phyloP scores from a whole-genome alignment of 2,329 filamentous ascomycete genomes.

The Diplodia scrobiculata region DNA sequence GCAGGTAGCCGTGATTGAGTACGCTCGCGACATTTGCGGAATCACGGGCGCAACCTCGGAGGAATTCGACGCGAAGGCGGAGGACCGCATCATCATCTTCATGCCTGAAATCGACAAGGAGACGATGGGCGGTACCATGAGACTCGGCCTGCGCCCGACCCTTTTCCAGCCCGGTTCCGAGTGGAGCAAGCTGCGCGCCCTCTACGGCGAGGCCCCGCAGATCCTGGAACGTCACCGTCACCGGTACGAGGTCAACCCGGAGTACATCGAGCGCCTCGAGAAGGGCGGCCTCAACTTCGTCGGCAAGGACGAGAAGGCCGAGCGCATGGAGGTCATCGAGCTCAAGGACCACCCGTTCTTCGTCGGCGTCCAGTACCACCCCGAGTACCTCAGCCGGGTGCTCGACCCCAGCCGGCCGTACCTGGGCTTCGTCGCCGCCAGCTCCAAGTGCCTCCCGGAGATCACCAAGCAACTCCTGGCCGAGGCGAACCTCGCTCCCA shows the following conservation, averaged over 20 bases:
- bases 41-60: constrained; percentile 60
- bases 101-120: constrained; percentile 85
- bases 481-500: constrained; percentile 5
- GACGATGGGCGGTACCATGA: constrained; percentile 85
- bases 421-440: constrained; percentile 81
- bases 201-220: constrained; percentile 63
- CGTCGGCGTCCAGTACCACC: constrained; percentile 85
- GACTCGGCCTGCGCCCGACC: constrained; percentile 73
- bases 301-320: constrained; percentile 75
- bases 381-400: constrained; percentile 79
- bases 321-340: constrained; percentile 82
- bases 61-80: constrained; percentile 61
- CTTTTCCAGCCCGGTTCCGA: constrained; percentile 74
- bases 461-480: constrained; percentile 16
- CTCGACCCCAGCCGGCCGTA: constrained; percentile 73
- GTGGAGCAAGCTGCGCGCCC: constrained; percentile 73
- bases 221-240: constrained; percentile 78
- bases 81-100: constrained; percentile 75
- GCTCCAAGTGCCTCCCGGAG: constrained; percentile 54
- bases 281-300: constrained; percentile 72
- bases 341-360: constrained; percentile 82
- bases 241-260: constrained; percentile 87
- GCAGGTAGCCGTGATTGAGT: constrained; percentile 91
- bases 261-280: constrained; percentile 69
- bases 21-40: constrained; percentile 73